Base-by-base conservation (phyloP, 2,329 filamentous ascomycete genomes). In the Samsoniella hepiali region DNA sequence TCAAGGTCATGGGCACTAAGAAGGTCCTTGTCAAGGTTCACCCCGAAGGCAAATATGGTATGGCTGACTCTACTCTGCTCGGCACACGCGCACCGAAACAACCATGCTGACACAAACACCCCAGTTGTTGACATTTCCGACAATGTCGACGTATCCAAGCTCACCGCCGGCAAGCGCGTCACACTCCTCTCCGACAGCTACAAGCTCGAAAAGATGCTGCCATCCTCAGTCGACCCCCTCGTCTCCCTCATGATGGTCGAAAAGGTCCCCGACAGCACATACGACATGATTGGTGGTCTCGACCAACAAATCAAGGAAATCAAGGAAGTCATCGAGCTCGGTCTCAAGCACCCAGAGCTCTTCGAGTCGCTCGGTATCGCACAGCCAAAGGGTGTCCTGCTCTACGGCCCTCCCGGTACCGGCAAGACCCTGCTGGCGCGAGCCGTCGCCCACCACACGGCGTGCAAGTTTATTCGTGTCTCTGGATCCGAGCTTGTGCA, bases 171-270 rank as follows among this genome's bases (percentile, higher is more conserved):
- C 78, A 99, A 99, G 83, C 93, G 95, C 70, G 95, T 99, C 67
- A 97, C 95, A 62, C 86, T 99, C 51, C 86, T 99, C 64, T 97
- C 93, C 72, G 95, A 99, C 77, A 94, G 91, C 69, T 99, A 99
- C 85, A 97, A 97, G 80, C 89, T 99, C 72, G 95, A 98, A 76
- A 97, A 97, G 83, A 96, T 98, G 81, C 88, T 99, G 10, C 95
- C 95, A 27, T 98, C 95, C 62, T 99, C 95, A 27, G 95, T 99
- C 74, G 95, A 99, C 74, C 95, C 95, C 44, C 90, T 99, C 64
- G 95, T 99, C 63, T 99, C 95, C 42, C 91, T 99, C 76, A 99
- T 99, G 95, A 99, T 99, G 95, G 95, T 99, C 59, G 95, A 99
- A 77, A 99, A 99, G 84, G 95, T 99, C 17, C 95, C 95, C 17